Percentiles rank a stretch among this genome's conserved stretches.
phyloP scores from a whole-genome alignment of 1,284 basidiomycete species.

The Ganoderma lingzhi region DNA sequence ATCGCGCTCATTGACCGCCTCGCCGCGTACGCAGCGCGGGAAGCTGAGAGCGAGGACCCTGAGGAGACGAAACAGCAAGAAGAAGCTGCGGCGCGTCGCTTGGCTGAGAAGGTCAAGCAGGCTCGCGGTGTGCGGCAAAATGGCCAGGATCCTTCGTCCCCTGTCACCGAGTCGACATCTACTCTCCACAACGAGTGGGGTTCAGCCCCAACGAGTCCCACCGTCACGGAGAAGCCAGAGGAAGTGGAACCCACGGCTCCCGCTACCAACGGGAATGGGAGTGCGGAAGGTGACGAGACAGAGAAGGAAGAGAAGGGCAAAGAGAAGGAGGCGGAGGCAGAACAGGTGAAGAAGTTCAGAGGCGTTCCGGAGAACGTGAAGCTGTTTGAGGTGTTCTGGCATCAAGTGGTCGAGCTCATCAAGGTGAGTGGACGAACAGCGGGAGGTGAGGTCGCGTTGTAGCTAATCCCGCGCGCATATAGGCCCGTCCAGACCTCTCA shows the following conservation, averaged over 20 bases:
- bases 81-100: constrained; percentile 85
- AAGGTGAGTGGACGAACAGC: constrained; percentile 61
- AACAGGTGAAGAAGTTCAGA: constrained; percentile 77
- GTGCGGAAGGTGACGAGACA: constrained; percentile 41
- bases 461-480: constrained; percentile 9
- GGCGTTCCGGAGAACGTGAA: constrained; percentile 93
- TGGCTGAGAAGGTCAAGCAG: constrained; percentile 88
- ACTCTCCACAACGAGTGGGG: constrained; percentile 40
- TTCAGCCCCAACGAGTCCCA: constrained; percentile 41
- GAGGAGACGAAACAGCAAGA: constrained; percentile 92
- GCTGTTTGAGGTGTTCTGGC: constrained; percentile 97
- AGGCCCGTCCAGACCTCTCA: constrained; percentile 94
- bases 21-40: constrained; percentile 91
- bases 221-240: constrained; percentile 29
- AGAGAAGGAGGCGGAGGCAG: constrained; percentile 51
- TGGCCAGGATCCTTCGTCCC: constrained; percentile 39
- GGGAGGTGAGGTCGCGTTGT: background rate
- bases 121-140: constrained; percentile 67
- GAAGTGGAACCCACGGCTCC: constrained; percentile 22
- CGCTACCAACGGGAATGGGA: constrained; percentile 33
- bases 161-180: constrained; percentile 33
- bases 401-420: constrained; percentile 96
- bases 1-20: constrained; percentile 96
- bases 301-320: constrained; percentile 57
- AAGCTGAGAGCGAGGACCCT: constrained; percentile 92